A percentile compares a stretch with the other conserved stretches of the same genome.
Evolutionary conservation across 1,284 basidiomycete species (phyloP).

Genomic region (Agaricales sp.): DNA sequence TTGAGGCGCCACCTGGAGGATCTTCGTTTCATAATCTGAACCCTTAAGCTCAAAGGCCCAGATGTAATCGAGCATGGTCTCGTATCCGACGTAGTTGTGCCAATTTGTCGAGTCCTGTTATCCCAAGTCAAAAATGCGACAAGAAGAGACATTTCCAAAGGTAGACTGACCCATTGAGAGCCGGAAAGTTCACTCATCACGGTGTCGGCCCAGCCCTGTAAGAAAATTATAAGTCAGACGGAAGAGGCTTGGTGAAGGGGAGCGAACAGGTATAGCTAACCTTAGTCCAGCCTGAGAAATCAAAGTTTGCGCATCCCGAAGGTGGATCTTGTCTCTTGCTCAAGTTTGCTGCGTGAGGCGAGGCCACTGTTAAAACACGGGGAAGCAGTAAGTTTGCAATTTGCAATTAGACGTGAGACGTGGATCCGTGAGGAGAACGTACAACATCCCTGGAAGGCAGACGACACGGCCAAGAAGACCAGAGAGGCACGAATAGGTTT

Average conservation of each 20-base stretch:
- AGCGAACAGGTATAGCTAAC: neutral
- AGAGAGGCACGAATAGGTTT: too few relatives aligned
- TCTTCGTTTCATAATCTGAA: neutral
- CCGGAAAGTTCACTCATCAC: neutral
- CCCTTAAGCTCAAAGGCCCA: neutral
- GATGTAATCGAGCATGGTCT: neutral
- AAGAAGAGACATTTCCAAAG: neutral
- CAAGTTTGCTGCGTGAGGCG: too few relatives aligned
- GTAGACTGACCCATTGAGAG: neutral
- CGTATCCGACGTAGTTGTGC: neutral
- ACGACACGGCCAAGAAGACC: too few relatives aligned
- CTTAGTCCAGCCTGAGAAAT: neutral
- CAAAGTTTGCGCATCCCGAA: neutral
- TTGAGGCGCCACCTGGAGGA: neutral
- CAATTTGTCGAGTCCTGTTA: neutral
- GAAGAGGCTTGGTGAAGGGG: neutral
- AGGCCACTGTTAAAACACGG: too few relatives aligned
- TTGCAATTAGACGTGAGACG: too few relatives aligned
- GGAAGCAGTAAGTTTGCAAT: too few relatives aligned
- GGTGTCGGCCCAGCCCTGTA: neutral
- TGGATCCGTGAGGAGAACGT: too few relatives aligned
- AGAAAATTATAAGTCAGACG: neutral
- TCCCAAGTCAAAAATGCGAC: neutral
- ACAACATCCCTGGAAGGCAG: too few relatives aligned
- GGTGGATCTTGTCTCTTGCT: neutral